Conservation (phyloP, 257 asterid genomes). For the Cynanchum wilfordii region DNA sequence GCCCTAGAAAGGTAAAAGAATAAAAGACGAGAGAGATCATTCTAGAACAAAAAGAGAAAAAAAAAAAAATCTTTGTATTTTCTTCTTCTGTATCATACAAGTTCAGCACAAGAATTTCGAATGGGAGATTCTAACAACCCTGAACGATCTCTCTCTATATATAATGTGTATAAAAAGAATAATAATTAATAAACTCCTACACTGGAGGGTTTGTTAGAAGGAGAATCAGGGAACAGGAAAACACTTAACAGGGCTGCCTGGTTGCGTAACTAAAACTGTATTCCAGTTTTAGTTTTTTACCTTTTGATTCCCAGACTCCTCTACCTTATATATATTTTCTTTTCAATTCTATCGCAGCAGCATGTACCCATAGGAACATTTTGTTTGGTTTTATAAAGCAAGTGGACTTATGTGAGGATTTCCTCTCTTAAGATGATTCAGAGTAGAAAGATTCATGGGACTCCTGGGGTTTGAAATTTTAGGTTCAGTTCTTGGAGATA, state of each 20-base stretch:
- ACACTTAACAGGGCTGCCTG: neutral
- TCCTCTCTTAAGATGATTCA: conserved; percentile 15
- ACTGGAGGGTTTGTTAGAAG: neutral
- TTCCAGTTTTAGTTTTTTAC: neutral
- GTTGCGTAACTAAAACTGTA: no score
- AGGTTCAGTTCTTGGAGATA: conserved; percentile 57
- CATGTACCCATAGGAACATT: neutral
- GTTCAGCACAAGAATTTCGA: conserved; percentile 5
- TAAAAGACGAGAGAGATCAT: no score
- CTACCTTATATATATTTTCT: neutral
- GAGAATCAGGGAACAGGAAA: conserved; percentile 1
- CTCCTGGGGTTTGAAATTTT: conserved; percentile 32
- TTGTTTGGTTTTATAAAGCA: conserved; percentile 10
- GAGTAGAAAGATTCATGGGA: conserved; percentile 20
- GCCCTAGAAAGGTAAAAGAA: no score
- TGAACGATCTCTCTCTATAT: neutral
- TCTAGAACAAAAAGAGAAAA: no score
- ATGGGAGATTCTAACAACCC: conserved; percentile 3
- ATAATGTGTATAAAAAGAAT: neutral
- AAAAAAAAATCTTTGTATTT: no score
- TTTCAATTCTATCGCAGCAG: neutral
- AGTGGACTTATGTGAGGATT: conserved; percentile 29
- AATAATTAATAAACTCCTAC: conserved; percentile 1
- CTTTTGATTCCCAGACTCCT: neutral
- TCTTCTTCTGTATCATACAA: neutral